A percentile compares a stretch with the other conserved stretches of the same genome.
These are phyloP conservation scores for Auricularia cornea DNA, from an alignment of 768 basidiomycete species.

Conservation along the genomic window DNA sequence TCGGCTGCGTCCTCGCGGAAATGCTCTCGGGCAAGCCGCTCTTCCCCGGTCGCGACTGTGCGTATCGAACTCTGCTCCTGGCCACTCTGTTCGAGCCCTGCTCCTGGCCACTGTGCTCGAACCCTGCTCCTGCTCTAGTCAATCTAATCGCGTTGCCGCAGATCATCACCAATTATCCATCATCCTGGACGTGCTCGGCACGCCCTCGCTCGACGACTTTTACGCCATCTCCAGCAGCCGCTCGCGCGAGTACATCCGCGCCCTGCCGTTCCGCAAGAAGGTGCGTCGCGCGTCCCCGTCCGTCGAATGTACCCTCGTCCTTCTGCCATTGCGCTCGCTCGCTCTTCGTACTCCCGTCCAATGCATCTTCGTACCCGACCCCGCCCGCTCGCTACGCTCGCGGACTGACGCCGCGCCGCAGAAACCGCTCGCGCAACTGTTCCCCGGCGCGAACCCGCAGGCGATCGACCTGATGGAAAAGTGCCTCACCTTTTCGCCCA, in stretches of 20 bases:
- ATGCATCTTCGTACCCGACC: too few species aligned
- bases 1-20: slow-evolving; percentile 82
- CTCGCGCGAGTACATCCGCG: slow-evolving; percentile 82
- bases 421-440: slow-evolving; percentile 58
- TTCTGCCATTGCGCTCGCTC: not conserved
- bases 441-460: slow-evolving; percentile 37
- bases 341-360: not conserved
- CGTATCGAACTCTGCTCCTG: slow-evolving; percentile 23
- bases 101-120: too few species aligned
- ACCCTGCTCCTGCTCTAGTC: too few species aligned
- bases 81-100: not conserved
- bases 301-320: not conserved
- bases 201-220: slow-evolving; percentile 84
- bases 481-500: slow-evolving; percentile 79
- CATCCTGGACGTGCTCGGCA: slow-evolving; percentile 88
- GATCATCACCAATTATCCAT: slow-evolving; percentile 85
- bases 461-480: slow-evolving; percentile 73
- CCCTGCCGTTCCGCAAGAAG: slow-evolving; percentile 78
- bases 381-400: not conserved
- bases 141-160: not conserved
- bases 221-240: slow-evolving; percentile 80
- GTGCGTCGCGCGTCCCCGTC: not conserved
- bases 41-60: slow-evolving; percentile 93
- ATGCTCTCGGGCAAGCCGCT: slow-evolving; percentile 88
- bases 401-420: too few species aligned